Evolutionary conservation across 345 rosid species (phyloP).

Genomic region (Kandelia obovata): DNA sequence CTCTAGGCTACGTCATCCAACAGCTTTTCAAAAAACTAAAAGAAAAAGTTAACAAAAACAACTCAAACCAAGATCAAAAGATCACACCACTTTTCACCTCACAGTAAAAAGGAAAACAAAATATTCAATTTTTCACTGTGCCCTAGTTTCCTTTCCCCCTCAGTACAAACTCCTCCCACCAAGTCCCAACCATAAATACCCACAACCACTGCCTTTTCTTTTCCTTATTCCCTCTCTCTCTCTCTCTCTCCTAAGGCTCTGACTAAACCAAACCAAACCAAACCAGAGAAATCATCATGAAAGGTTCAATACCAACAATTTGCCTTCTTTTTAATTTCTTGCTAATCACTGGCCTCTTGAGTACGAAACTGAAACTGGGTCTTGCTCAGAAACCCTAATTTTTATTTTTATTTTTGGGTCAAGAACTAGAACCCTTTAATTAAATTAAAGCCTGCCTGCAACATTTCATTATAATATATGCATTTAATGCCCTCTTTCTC

Average conservation of each 20-base stretch:
- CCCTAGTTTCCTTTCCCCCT: background rate
- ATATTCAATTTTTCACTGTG: too few species aligned
- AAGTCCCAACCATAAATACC: conserved; percentile 34
- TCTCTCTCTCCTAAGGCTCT: background rate
- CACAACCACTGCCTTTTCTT: conserved; percentile 23
- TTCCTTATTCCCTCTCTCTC: conserved; percentile 2
- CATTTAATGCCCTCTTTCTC: conserved; percentile 10
- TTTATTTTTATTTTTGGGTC: conserved; percentile 7
- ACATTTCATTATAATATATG: conserved; percentile 11
- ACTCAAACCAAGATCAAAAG: too few species aligned
- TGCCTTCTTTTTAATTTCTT: background rate
- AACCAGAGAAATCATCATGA: background rate
- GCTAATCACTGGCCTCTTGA: conserved; percentile 1
- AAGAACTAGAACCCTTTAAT: background rate
- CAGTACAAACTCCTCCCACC: conserved; percentile 6
- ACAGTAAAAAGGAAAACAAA: background rate
- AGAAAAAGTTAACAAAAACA: background rate
- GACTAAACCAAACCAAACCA: conserved; percentile 3
- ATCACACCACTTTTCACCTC: background rate
- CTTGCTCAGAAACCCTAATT: conserved; percentile 31
- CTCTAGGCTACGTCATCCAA: conserved; percentile 29
- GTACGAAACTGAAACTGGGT: conserved; percentile 24
- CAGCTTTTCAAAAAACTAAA: background rate
- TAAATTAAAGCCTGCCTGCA: conserved; percentile 24
- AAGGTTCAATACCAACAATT: background rate